A percentile compares a stretch with the other conserved stretches of the same genome.
phyloP scores from a whole-genome alignment of 148 eudicot species.

The Amaranthus palmeri region DNA sequence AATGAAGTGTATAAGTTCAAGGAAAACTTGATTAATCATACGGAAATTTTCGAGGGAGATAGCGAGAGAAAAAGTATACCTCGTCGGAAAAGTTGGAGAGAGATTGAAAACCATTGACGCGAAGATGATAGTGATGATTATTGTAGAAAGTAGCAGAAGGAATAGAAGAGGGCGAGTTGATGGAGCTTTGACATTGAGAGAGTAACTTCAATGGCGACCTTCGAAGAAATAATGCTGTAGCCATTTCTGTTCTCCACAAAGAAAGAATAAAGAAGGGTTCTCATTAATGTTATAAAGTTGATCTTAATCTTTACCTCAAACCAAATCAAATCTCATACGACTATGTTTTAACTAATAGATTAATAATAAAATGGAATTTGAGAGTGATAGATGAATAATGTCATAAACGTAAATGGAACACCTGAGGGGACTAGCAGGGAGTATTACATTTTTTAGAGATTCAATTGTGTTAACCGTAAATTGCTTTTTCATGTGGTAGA shows the following conservation, averaged over 20 bases:
- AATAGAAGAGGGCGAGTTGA: slow-evolving; percentile 17
- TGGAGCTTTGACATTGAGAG: slow-evolving; percentile 2
- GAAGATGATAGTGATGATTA: not conserved
- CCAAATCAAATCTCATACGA: no score
- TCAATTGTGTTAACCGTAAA: no score
- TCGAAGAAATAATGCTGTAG: slow-evolving; percentile 10
- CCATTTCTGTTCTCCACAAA: not conserved
- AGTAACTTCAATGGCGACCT: slow-evolving; percentile 11
- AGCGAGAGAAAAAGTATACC: slow-evolving; percentile 1
- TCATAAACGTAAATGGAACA: no score
- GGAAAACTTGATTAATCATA: not conserved
- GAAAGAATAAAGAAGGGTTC: no score
- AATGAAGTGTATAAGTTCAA: not conserved
- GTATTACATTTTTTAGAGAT: no score
- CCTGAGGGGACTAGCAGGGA: no score
- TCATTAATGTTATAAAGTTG: no score
- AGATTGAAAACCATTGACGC: slow-evolving; percentile 18
- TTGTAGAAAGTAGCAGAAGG: not conserved
- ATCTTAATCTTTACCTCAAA: no score
- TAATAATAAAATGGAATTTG: no score
- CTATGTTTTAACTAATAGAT: no score
- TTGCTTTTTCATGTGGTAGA: no score
- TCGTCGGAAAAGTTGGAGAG: slow-evolving; percentile 12
- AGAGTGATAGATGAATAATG: no score
- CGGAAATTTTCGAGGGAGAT: not conserved